Evolutionary conservation across 1,139 yeast species (phyloP).

Genomic region (Geotrichum aggregatum): DNA sequence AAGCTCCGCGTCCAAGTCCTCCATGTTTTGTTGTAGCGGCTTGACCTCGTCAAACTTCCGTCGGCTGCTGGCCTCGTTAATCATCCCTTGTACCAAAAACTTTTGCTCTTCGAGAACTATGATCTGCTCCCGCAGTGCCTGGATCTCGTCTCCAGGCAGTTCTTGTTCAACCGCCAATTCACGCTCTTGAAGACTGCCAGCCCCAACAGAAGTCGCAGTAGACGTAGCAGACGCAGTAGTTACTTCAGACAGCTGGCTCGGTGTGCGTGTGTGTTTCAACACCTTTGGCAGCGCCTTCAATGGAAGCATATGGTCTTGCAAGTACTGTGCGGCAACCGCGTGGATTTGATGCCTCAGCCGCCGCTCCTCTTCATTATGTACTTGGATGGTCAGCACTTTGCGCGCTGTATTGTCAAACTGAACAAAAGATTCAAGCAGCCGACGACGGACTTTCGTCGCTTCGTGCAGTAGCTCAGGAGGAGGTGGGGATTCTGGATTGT

Average conservation of each 20-base stretch:
- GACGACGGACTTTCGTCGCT: constrained; percentile 42
- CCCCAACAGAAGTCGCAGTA: too few relatives aligned
- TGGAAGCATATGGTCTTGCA: constrained; percentile 55
- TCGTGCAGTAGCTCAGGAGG: constrained; percentile 36
- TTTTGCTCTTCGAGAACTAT: constrained; percentile 86
- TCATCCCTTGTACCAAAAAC: constrained; percentile 62
- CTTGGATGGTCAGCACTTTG: constrained; percentile 38
- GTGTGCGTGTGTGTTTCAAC: constrained; percentile 33
- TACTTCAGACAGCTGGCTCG: constrained; percentile 15
- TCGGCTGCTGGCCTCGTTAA: constrained; percentile 56
- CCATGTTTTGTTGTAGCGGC: constrained; percentile 55
- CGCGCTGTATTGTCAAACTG: constrained; percentile 46
- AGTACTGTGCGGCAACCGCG: constrained; percentile 45
- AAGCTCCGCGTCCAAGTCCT: constrained; percentile 57
- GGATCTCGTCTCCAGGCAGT: constrained; percentile 43
- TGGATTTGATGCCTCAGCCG: constrained; percentile 47
- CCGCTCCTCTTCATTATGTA: constrained; percentile 40
- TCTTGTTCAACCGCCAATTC: not conserved
- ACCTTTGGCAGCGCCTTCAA: constrained; percentile 48
- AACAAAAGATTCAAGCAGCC: constrained; percentile 45
- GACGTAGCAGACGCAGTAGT: constrained; percentile 7
- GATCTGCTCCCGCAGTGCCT: constrained; percentile 64
- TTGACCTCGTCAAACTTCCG: constrained; percentile 74
- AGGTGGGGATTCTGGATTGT: constrained; percentile 35
- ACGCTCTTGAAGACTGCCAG: too few relatives aligned